Evolutionary conservation across 306 rosid genomes (phyloP), one percentile per base, ranked within the genome.

Genomic region (Geum urbanum): DNA sequence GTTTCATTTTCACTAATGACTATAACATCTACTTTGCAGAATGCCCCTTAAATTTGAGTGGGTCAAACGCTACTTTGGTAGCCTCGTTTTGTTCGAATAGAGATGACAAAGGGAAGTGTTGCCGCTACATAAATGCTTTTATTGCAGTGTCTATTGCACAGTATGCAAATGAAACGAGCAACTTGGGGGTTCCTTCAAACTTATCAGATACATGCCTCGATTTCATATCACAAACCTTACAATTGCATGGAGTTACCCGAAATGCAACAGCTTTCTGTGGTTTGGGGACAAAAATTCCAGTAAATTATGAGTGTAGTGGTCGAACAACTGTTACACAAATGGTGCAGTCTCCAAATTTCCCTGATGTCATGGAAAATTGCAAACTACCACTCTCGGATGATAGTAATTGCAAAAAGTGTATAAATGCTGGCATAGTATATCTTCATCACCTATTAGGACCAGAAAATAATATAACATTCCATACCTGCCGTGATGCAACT

Each of bases 401-500:
- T 78, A 86, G 74, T 72, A 77, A 61, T 63, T 94, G 99, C 82
- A 86, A 79, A 77, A 86, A 82, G 73, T 94, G 99, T 82, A 59
- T 94, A 81, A 94, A 91, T 80, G 84, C 96, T 15, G 89, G 92
- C 57, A 70, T 91, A 73, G 77, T 79, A 9, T 94, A 84, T 81
- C 92, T 94, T 63, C 98, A 77, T 77, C 87, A 75, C 74, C 77
- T 88, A 15, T 70, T 88, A 24, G 99, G 89, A 70, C 73, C 82
- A 46, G 85, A 84, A 64, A 84, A 84, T 79, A 94, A 94, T 76
- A 80, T 84, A 69, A 91, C 99, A 37, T 45, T 94, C 32, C 84
- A 90, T 63, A 94, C 96, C 24, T 94, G 99, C 51, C 97, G 96
- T 16, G 97, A 94, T 75, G 99, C 99, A 70, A 83, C 95, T 53